A percentile compares a stretch with the other conserved stretches of the same genome.
Evolutionary conservation across 768 basidiomycete genomes (phyloP).

Genomic region (Dioszegia aurantiaca): DNA sequence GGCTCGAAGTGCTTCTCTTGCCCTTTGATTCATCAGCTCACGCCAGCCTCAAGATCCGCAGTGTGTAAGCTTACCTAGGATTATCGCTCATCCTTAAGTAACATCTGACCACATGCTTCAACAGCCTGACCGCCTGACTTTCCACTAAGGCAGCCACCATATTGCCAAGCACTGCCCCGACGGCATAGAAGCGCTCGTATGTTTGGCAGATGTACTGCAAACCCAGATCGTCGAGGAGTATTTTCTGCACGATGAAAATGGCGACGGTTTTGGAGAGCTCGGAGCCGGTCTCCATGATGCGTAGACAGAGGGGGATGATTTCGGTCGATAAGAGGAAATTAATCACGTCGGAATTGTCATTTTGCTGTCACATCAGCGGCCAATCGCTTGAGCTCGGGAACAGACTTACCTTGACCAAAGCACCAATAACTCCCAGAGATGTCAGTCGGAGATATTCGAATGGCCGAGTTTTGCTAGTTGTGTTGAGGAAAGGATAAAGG

Average conservation of each 20-base stretch:
- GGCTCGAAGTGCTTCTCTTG: constrained; percentile 89
- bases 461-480: constrained; percentile 96
- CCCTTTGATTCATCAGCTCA: constrained; percentile 58
- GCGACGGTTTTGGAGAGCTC: constrained; percentile 98
- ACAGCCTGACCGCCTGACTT: constrained; percentile 88
- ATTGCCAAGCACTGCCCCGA: constrained; percentile 95
- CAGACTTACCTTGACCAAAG: constrained; percentile 81
- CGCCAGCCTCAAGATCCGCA: not conserved
- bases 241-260: constrained; percentile 98
- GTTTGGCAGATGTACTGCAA: constrained; percentile 99
- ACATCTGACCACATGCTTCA: constrained; percentile 98
- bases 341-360: constrained; percentile 97
- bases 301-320: constrained; percentile 97
- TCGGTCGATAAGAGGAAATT: constrained; percentile 98
- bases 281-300: constrained; percentile 99
- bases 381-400: not conserved
- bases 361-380: constrained; percentile 65
- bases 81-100: constrained; percentile 96
- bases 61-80: constrained; percentile 63
- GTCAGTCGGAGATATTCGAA: constrained; percentile 99
- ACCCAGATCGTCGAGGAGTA: constrained; percentile 90
- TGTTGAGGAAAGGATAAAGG: constrained; percentile 97
- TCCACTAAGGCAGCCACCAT: constrained; percentile 99
- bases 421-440: constrained; percentile 97
- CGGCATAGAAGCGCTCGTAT: constrained; percentile 99